phyloP scores from a whole-genome alignment of 148 eudicot species.

The Heliamphora exappendiculata region DNA sequence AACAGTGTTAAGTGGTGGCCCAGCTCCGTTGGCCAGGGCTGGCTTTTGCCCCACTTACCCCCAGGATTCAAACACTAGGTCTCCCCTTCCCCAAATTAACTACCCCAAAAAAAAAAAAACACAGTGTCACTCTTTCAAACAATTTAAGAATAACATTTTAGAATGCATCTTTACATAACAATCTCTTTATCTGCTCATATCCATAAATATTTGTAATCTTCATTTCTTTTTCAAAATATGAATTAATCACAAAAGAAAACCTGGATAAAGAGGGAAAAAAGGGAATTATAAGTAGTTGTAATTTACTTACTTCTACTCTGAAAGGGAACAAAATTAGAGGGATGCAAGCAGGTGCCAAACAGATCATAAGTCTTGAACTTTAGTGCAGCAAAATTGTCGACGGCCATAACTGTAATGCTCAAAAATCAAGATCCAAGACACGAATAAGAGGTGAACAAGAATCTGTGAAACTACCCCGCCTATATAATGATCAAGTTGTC shows the following conservation, averaged over 20 bases:
- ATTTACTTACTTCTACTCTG: conserved; percentile 33
- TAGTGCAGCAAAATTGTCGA: conserved; percentile 8
- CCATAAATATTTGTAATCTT: neutral
- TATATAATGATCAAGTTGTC: neutral
- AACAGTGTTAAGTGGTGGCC: no score
- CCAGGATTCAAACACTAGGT: no score
- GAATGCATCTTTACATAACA: neutral
- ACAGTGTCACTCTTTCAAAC: neutral
- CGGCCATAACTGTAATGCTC: conserved; percentile 8
- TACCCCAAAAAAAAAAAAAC: no score
- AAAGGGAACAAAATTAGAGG: conserved; percentile 17
- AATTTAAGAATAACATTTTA: neutral
- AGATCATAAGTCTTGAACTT: conserved; percentile 26
- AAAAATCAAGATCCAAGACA: neutral
- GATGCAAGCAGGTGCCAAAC: conserved; percentile 18
- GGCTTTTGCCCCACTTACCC: no score
- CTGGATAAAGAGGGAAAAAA: neutral
- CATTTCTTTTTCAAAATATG: neutral
- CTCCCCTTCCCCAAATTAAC: no score
- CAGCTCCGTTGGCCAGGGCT: no score
- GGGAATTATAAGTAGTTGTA: neutral
- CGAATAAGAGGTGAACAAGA: neutral
- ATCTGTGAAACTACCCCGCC: neutral
- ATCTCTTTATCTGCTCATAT: neutral
- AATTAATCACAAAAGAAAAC: neutral